These are phyloP conservation scores for Carpinus fangiana DNA, from an alignment of 306 rosid species.

Conservation along the genomic window DNA sequence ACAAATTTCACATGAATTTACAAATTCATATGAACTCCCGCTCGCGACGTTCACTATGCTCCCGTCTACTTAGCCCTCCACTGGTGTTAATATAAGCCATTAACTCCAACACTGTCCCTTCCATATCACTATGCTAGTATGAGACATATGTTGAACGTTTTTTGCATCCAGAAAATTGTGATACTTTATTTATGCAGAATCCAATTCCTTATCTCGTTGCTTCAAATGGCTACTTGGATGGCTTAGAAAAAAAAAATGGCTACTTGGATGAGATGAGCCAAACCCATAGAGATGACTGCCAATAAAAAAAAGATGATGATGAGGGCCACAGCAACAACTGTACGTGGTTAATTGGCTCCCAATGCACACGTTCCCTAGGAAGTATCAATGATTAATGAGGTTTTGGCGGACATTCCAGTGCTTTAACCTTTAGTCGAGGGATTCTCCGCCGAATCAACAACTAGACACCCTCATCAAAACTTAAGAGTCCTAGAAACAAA, in stretches of 20 bases:
- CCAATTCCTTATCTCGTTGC: background rate
- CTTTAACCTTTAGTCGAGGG: background rate
- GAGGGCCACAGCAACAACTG: background rate
- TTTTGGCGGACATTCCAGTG: conserved; percentile 27
- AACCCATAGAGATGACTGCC: background rate
- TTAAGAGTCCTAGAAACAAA: too few relatives aligned
- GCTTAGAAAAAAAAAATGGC: too few relatives aligned
- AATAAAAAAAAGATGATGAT: background rate
- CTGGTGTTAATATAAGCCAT: too few relatives aligned
- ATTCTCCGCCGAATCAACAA: conserved; percentile 25
- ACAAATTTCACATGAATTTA: too few relatives aligned
- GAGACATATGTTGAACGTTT: background rate
- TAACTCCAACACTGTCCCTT: too few relatives aligned
- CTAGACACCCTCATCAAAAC: background rate
- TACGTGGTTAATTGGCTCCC: background rate
- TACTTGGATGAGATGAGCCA: background rate
- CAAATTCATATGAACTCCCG: too few relatives aligned
- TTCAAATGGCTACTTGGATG: background rate
- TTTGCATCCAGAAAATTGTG: background rate
- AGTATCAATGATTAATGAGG: conserved; percentile 7
- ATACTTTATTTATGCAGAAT: background rate
- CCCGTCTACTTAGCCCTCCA: too few relatives aligned
- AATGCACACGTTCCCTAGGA: background rate
- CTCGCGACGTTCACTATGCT: too few relatives aligned
- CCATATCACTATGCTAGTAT: too few relatives aligned